phyloP scores from a whole-genome alignment of 345 rosid species.

The Streptanthus diversifolius region DNA sequence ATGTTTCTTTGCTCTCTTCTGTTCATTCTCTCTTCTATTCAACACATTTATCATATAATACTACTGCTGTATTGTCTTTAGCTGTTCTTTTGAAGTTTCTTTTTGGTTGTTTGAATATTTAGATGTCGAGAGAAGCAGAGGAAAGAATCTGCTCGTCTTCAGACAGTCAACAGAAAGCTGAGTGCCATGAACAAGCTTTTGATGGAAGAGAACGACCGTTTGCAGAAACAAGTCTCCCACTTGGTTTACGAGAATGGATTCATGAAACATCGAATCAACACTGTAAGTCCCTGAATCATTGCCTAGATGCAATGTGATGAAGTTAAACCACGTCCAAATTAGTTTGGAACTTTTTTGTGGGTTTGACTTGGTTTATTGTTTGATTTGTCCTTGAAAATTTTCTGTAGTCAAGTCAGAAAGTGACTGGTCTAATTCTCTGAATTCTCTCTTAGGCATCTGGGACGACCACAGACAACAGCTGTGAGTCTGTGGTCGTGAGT shows the following conservation, averaged over 20 bases:
- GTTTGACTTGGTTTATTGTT: not conserved
- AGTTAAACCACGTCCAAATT: not conserved
- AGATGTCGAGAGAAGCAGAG: slow-evolving; percentile 99
- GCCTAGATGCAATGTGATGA: not conserved
- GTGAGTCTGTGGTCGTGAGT: slow-evolving; percentile 97
- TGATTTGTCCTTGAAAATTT: not conserved
- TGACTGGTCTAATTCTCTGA: not conserved
- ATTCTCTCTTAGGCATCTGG: slow-evolving; percentile 54
- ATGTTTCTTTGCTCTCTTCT: slow-evolving; percentile 16
- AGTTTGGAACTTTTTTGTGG: no score
- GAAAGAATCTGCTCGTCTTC: slow-evolving; percentile 97
- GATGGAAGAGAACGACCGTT: slow-evolving; percentile 97
- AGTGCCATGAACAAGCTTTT: slow-evolving; percentile 92
- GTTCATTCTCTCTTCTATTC: slow-evolving; percentile 1
- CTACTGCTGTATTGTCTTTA: slow-evolving; percentile 11
- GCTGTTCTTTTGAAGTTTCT: not conserved
- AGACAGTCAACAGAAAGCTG: slow-evolving; percentile 86
- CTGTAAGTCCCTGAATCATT: slow-evolving; percentile 12
- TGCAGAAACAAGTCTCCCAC: slow-evolving; percentile 97
- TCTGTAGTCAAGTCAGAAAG: not conserved
- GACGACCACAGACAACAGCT: slow-evolving; percentile 98
- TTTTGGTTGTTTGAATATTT: not conserved
- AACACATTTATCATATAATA: slow-evolving; percentile 8
- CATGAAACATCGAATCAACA: slow-evolving; percentile 60
- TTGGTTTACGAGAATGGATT: slow-evolving; percentile 91